phyloP scores from a whole-genome alignment of 768 basidiomycete genomes.

The Boletellus sp. region DNA sequence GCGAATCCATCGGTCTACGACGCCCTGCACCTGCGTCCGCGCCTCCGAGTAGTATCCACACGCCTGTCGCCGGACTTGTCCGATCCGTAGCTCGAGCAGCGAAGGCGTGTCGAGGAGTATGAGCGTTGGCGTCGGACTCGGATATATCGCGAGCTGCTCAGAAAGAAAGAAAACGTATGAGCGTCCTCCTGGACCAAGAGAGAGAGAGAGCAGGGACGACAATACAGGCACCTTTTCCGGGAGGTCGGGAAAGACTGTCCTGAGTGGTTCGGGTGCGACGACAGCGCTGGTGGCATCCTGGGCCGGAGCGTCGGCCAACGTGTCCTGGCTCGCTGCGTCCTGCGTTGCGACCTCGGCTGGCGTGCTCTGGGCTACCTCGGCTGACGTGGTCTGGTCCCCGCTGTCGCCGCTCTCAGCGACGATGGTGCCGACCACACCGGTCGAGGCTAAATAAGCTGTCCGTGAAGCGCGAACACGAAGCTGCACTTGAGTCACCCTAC shows the following conservation, averaged over 20 bases:
- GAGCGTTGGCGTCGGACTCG: conserved; percentile 54
- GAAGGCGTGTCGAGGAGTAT: conserved; percentile 73
- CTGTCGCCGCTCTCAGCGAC: conserved; percentile 9
- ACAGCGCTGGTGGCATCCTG: not conserved
- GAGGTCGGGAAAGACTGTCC: conserved; percentile 14
- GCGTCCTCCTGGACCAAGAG: no score
- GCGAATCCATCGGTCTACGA: conserved; percentile 79
- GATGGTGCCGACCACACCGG: conserved; percentile 14
- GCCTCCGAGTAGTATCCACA: conserved; percentile 54
- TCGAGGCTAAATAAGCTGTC: conserved; percentile 20
- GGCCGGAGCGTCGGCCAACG: not conserved
- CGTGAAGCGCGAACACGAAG: conserved; percentile 28
- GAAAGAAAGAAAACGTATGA: not conserved
- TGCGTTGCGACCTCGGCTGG: not conserved
- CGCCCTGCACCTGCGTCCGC: conserved; percentile 64
- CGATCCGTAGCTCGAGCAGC: conserved; percentile 73
- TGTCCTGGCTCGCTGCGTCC: no score
- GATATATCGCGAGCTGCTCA: conserved; percentile 82
- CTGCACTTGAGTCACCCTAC: conserved; percentile 3
- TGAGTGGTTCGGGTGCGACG: conserved; percentile 12
- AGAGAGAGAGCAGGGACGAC: no score
- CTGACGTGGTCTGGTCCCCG: conserved; percentile 3
- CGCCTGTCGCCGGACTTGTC: conserved; percentile 57
- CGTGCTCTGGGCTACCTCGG: not conserved
- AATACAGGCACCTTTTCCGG: conserved; percentile 26